phyloP scores from a whole-genome alignment of 2,329 filamentous ascomycete genomes.

The Cladosporium halotolerans region DNA sequence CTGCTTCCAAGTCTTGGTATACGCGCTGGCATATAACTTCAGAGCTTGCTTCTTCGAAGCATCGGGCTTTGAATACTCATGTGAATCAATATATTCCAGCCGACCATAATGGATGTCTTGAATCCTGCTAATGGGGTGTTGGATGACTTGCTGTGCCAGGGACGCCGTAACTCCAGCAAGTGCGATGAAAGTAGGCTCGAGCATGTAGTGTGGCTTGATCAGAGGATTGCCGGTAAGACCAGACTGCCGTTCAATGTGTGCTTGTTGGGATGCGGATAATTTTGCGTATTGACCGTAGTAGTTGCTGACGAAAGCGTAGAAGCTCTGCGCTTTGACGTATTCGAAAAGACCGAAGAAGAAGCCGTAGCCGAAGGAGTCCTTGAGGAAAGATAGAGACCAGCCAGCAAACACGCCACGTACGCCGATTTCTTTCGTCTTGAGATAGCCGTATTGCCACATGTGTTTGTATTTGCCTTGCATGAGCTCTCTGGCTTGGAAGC shows the following conservation, averaged over 20 bases:
- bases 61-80: conserved; percentile 38
- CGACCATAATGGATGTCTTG: conserved; percentile 69
- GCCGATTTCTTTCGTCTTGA: conserved; percentile 66
- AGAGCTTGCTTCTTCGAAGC: conserved; percentile 45
- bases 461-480: conserved; percentile 56
- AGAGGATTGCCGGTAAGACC: conserved; percentile 35
- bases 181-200: conserved; percentile 67
- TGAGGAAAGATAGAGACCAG: conserved; percentile 61
- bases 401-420: conserved; percentile 67
- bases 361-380: conserved; percentile 63
- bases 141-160: conserved; percentile 59
- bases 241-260: conserved; percentile 25
- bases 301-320: conserved; percentile 64
- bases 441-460: conserved; percentile 66
- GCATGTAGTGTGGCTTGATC: conserved; percentile 67
- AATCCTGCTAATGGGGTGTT: conserved; percentile 65
- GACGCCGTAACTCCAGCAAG: conserved; percentile 64
- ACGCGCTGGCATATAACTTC: conserved; percentile 63
- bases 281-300: conserved; percentile 52
- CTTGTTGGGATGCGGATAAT: conserved; percentile 29
- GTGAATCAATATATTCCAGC: conserved; percentile 63
- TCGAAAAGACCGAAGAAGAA: conserved; percentile 72
- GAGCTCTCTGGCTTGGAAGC: conserved; percentile 60
- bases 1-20: conserved; percentile 59
- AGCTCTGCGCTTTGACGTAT: conserved; percentile 66